A percentile compares a stretch with the other conserved stretches of the same genome.
These are phyloP conservation scores for Tetradesmus lagerheimii DNA, from an alignment of 139 green algal species.

Conservation along the genomic window DNA sequence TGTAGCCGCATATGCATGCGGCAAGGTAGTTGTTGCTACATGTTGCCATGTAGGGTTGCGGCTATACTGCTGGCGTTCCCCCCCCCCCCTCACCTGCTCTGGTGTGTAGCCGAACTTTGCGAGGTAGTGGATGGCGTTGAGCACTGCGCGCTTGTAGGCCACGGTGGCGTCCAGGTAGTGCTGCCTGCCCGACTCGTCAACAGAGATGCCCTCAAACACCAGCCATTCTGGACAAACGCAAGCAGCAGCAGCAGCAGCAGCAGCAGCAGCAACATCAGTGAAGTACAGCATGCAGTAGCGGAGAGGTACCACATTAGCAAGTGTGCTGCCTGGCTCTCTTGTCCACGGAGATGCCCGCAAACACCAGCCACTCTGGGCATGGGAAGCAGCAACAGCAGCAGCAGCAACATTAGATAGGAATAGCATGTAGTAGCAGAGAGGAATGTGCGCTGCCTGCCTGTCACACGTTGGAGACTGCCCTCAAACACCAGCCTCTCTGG, in stretches of 20 bases:
- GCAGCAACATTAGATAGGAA: neutral
- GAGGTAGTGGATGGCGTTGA: constrained; percentile 86
- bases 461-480: too few species aligned
- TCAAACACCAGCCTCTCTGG: too few species aligned
- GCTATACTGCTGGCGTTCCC: too few species aligned
- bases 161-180: constrained; percentile 82
- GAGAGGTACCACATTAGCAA: too few species aligned
- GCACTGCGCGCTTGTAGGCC: constrained; percentile 84
- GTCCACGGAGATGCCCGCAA: too few species aligned
- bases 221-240: constrained; percentile 67
- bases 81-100: constrained; percentile 56
- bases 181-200: constrained; percentile 80
- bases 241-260: neutral
- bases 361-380: too few species aligned
- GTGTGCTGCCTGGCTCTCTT: too few species aligned
- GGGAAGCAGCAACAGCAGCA: constrained; percentile 7
- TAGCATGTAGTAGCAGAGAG: too few species aligned
- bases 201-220: constrained; percentile 82
- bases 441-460: constrained; percentile 80
- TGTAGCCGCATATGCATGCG: neutral
- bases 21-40: too few species aligned
- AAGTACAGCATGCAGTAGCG: neutral
- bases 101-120: constrained; percentile 80
- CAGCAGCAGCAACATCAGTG: neutral
- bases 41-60: too few species aligned